Conservation (phyloP, 768 basidiomycete genomes). For the Rhizopogon vinicolor region DNA sequence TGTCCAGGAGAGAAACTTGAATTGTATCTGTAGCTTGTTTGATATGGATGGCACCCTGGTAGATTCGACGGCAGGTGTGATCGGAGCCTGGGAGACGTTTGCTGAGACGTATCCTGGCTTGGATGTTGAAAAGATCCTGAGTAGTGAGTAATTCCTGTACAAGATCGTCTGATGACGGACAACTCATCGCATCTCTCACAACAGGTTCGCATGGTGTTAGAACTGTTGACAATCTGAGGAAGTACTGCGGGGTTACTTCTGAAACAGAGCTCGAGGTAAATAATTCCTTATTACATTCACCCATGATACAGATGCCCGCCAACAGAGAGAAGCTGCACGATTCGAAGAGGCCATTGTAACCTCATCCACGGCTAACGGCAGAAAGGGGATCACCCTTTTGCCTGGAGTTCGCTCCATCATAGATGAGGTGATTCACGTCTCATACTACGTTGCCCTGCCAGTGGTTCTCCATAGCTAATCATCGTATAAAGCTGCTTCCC, state of each 20-base stretch:
- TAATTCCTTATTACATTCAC: not conserved
- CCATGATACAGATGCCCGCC: constrained; percentile 2
- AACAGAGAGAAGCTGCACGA: constrained; percentile 62
- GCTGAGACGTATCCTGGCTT: constrained; percentile 62
- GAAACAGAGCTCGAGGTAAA: constrained; percentile 65
- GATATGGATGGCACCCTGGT: constrained; percentile 84
- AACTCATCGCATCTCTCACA: not conserved
- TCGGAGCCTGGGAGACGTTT: constrained; percentile 81
- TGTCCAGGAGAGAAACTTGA: not conserved
- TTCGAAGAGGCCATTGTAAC: constrained; percentile 79
- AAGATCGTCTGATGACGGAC: not conserved
- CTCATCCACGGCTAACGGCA: constrained; percentile 48
- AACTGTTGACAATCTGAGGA: constrained; percentile 75
- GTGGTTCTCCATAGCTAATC: constrained; percentile 24
- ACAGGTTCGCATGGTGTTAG: constrained; percentile 79
- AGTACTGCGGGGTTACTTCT: constrained; percentile 65
- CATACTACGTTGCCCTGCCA: constrained; percentile 15
- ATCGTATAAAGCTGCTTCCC: constrained; percentile 18
- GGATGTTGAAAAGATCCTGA: constrained; percentile 56
- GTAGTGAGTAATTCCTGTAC: constrained; percentile 40
- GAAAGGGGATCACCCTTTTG: constrained; percentile 61
- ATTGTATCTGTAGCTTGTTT: constrained; percentile 48
- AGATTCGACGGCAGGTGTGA: constrained; percentile 79
- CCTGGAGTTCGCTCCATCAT: constrained; percentile 68
- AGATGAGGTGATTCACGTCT: constrained; percentile 37